A percentile compares a stretch with the other conserved stretches of the same genome.
These are phyloP conservation scores for Fonsecaea pedrosoi DNA, from an alignment of 2,329 filamentous ascomycete species.

Conservation along the genomic window DNA sequence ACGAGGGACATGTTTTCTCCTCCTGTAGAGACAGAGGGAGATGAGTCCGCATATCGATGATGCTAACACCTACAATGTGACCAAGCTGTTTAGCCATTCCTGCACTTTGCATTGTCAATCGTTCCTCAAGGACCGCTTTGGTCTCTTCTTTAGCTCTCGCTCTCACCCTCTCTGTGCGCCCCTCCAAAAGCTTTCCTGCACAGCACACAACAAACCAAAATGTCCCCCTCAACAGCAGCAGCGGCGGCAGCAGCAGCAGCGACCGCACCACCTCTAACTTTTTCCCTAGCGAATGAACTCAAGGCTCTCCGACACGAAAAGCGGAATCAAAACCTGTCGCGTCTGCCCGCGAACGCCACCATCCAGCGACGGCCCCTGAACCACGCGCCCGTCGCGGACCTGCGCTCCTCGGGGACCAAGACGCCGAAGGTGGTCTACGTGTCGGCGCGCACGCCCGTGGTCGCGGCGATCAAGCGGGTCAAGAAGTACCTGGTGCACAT, in stretches of 20 bases:
- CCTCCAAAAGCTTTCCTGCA: too few species aligned
- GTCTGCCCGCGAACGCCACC: conserved; percentile 47
- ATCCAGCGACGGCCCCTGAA: conserved; percentile 64
- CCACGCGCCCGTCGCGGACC: conserved; percentile 61
- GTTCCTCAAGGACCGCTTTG: too few species aligned
- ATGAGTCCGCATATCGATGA: too few species aligned
- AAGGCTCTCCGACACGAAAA: conserved; percentile 35
- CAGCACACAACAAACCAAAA: not conserved
- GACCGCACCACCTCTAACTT: conserved; percentile 5
- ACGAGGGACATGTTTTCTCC: too few species aligned
- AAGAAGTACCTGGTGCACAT: conserved; percentile 61
- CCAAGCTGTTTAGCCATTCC: too few species aligned
- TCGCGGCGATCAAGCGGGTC: conserved; percentile 65
- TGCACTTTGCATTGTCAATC: too few species aligned
- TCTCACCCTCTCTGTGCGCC: not conserved
- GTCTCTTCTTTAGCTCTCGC: too few species aligned
- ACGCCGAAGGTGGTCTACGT: conserved; percentile 65
- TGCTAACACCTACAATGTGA: too few species aligned
- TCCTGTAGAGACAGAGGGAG: too few species aligned
- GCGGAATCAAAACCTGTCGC: conserved; percentile 34
- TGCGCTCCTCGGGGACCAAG: conserved; percentile 55
- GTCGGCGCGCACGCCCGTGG: conserved; percentile 61
- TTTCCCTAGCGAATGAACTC: conserved; percentile 33
- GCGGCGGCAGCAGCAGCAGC: too few species aligned
- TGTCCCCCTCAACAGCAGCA: not conserved